These are phyloP conservation scores for Penicillium capsulatum DNA, from an alignment of 2,329 filamentous ascomycete genomes.

Conservation along the genomic window DNA sequence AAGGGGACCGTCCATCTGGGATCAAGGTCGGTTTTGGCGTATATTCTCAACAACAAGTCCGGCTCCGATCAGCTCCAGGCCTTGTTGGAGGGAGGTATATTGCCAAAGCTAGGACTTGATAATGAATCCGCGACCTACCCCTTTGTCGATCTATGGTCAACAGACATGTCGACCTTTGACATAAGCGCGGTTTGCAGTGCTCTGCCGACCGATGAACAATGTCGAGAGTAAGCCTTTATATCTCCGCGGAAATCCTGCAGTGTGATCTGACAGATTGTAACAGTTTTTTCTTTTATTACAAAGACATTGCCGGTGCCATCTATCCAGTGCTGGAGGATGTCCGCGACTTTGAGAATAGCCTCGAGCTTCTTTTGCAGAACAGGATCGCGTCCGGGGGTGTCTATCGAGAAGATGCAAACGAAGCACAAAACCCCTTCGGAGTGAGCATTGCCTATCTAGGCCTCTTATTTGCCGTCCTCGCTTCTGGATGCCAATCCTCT, in stretches of 20 bases:
- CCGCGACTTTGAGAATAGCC: constrained; percentile 51
- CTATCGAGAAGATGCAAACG: constrained; percentile 44
- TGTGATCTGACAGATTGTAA: constrained; percentile 6
- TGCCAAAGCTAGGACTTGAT: constrained; percentile 60
- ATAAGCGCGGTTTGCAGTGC: constrained; percentile 57
- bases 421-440: constrained; percentile 54
- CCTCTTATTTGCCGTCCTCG: constrained; percentile 59
- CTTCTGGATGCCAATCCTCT: constrained; percentile 59
- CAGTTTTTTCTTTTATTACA: constrained; percentile 55
- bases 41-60: constrained; percentile 55
- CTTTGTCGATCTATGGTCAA: constrained; percentile 62
- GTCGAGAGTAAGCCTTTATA: constrained; percentile 43
- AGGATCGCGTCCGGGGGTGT: constrained; percentile 44
- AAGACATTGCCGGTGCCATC: constrained; percentile 56
- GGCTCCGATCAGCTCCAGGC: constrained; percentile 49
- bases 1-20: constrained; percentile 60
- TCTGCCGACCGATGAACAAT: constrained; percentile 56
- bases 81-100: constrained; percentile 57
- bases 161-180: constrained; percentile 55
- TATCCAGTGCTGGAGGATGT: constrained; percentile 59
- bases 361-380: constrained; percentile 52
- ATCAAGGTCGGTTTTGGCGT: constrained; percentile 58
- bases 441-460: constrained; percentile 57
- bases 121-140: constrained; percentile 63
- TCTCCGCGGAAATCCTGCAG: background rate